phyloP scores from a whole-genome alignment of 345 rosid genomes.

The Eucalyptus curtisii region DNA sequence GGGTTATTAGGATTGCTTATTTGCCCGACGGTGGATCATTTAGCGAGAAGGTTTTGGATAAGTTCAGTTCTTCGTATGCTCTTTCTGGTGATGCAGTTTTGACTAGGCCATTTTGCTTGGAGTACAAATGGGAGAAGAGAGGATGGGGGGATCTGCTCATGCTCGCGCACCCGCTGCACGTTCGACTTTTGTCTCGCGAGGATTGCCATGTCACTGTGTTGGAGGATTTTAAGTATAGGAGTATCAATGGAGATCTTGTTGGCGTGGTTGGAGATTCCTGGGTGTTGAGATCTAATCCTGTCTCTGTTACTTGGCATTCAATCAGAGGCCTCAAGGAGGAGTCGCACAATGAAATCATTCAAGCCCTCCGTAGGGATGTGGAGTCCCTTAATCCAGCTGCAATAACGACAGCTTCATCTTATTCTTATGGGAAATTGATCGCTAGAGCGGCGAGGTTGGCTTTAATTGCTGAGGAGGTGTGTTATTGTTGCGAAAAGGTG shows the following conservation, averaged over 20 bases:
- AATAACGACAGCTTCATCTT: slow-evolving; percentile 40
- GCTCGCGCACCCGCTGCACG: slow-evolving; percentile 84
- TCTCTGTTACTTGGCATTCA: slow-evolving; percentile 86
- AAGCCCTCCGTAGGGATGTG: slow-evolving; percentile 57
- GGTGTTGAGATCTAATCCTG: slow-evolving; percentile 40
- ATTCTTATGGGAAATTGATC: slow-evolving; percentile 65
- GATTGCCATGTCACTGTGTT: slow-evolving; percentile 29
- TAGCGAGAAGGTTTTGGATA: slow-evolving; percentile 48
- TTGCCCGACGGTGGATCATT: slow-evolving; percentile 29
- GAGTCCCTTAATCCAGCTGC: slow-evolving; percentile 31
- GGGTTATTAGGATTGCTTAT: slow-evolving; percentile 45
- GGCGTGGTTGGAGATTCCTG: slow-evolving; percentile 79
- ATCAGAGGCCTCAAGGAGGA: slow-evolving; percentile 47
- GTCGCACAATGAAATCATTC: slow-evolving; percentile 33
- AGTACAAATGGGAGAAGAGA: slow-evolving; percentile 76
- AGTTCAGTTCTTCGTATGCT: slow-evolving; percentile 75
- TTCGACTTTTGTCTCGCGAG: slow-evolving; percentile 29
- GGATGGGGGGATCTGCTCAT: slow-evolving; percentile 89
- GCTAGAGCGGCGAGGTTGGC: slow-evolving; percentile 85
- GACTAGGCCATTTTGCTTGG: slow-evolving; percentile 54
- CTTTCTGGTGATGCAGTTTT: slow-evolving; percentile 62
- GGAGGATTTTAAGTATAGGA: slow-evolving; percentile 42
- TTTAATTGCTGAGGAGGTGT: slow-evolving; percentile 79
- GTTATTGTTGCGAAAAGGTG: too few relatives aligned
- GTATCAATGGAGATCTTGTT: slow-evolving; percentile 82